Conservation (phyloP, 345 rosid species). For the Salix koriyanagi region DNA sequence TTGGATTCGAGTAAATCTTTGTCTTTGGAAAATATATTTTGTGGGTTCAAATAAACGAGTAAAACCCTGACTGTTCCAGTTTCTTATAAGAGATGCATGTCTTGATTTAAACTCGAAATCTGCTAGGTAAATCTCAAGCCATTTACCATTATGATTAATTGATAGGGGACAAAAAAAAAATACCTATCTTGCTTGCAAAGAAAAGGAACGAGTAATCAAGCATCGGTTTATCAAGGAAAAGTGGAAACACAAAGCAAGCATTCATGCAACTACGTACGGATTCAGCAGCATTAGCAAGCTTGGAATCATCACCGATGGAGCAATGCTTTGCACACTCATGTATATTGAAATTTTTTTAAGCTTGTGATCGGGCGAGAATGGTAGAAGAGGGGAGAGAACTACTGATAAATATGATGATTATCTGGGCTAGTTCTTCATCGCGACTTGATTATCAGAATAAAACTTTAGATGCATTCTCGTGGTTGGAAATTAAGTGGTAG, state of each 20-base stretch:
- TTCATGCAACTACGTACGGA: not conserved
- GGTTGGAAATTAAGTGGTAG: not conserved
- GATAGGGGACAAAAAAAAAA: no score
- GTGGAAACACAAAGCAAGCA: not conserved
- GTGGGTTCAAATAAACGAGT: no score
- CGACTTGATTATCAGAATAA: not conserved
- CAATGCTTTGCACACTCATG: not conserved
- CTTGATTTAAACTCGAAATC: no score
- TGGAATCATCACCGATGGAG: not conserved
- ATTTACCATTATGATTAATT: no score
- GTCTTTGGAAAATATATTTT: no score
- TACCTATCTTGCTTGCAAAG: not conserved
- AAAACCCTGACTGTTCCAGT: rapidly evolving
- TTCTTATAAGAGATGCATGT: rapidly evolving
- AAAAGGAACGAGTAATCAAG: not conserved
- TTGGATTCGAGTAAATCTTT: no score
- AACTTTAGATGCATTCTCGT: not conserved
- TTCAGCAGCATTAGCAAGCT: not conserved
- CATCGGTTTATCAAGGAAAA: not conserved
- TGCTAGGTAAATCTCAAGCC: rapidly evolving
- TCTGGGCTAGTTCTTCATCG: not conserved
- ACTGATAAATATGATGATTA: not conserved
- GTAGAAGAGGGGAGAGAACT: no score
- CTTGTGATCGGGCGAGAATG: not conserved
- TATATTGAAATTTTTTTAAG: not conserved